phyloP scores from a whole-genome alignment of 208 protist species.

The Trypanosoma rangeli region DNA sequence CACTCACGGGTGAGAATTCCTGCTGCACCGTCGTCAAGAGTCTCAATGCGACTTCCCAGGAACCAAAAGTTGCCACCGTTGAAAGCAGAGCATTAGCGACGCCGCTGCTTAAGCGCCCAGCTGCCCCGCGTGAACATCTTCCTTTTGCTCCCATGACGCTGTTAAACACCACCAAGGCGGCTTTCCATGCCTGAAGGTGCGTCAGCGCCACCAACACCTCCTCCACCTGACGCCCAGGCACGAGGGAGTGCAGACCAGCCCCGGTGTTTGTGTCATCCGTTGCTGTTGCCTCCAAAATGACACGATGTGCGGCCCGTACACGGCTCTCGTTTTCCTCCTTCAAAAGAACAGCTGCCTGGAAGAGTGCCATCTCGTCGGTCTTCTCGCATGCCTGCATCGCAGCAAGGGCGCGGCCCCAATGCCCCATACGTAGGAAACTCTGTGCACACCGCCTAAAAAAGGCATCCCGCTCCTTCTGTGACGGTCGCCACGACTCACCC shows the following conservation, averaged over 20 bases:
- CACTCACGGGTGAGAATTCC: not conserved
- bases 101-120: not conserved
- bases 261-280: not conserved
- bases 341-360: constrained; percentile 11
- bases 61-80: constrained; percentile 19
- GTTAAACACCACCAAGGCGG: constrained; percentile 18
- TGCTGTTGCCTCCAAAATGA: constrained; percentile 3
- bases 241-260: not conserved
- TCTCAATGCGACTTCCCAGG: constrained; percentile 19
- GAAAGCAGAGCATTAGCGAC: constrained; percentile 23
- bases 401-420: constrained; percentile 20
- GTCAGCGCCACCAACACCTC: constrained; percentile 18
- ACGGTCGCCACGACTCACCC: not conserved
- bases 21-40: constrained; percentile 6
- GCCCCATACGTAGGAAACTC: constrained; percentile 11
- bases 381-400: constrained; percentile 17
- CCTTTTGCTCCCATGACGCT: not conserved
- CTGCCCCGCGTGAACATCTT: not conserved
- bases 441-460: constrained; percentile 17
- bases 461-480: constrained; percentile 3
- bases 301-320: constrained; percentile 11
- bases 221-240: not conserved
- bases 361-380: constrained; percentile 8
- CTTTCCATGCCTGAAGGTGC: constrained; percentile 21
- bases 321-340: constrained; percentile 14